phyloP scores from a whole-genome alignment of 2,329 filamentous ascomycete species.

The Colletotrichum chrysophilum region DNA sequence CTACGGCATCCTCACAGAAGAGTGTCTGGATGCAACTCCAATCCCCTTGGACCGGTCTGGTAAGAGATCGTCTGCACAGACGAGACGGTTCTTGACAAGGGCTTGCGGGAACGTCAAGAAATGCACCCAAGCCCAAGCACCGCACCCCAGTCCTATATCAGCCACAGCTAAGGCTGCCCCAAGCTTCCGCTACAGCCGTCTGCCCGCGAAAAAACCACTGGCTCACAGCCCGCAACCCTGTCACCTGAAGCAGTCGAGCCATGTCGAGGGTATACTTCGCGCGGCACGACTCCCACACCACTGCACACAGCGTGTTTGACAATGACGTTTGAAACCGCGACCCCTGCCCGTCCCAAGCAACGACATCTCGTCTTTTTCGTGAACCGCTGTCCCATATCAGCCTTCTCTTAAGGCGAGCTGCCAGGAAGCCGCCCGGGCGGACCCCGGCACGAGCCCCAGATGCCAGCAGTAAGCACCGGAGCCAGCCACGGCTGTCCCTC shows the following conservation, averaged over 20 bases:
- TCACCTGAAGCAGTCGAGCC: background rate
- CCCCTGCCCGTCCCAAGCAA: conserved; percentile 8
- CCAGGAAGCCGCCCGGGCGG: background rate
- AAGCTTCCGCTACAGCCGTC: conserved; percentile 16
- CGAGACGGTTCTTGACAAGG: conserved; percentile 6
- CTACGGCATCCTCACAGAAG: background rate
- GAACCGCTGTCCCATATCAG: conserved; percentile 13
- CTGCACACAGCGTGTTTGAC: conserved; percentile 21
- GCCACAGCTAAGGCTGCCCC: conserved; percentile 10
- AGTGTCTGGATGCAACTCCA: background rate
- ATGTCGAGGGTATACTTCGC: conserved; percentile 6
- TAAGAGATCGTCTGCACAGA: conserved; percentile 19
- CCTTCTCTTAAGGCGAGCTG: background rate
- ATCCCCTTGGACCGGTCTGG: background rate
- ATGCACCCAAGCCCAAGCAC: background rate
- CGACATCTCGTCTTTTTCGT: conserved; percentile 12
- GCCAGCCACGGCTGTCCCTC: conserved; percentile 6
- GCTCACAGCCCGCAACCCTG: conserved; percentile 8
- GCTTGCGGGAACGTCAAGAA: conserved; percentile 13
- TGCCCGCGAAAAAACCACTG: background rate
- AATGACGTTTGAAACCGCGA: conserved; percentile 22
- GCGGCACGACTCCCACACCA: conserved; percentile 22
- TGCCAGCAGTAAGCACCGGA: background rate
- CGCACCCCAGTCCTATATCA: conserved; percentile 16
- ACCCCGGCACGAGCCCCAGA: background rate